Evolutionary conservation across 2,329 filamentous ascomycete genomes (phyloP), one percentile per base, ranked within the genome.

Genomic region (Thermothelomyces thermophilus): DNA sequence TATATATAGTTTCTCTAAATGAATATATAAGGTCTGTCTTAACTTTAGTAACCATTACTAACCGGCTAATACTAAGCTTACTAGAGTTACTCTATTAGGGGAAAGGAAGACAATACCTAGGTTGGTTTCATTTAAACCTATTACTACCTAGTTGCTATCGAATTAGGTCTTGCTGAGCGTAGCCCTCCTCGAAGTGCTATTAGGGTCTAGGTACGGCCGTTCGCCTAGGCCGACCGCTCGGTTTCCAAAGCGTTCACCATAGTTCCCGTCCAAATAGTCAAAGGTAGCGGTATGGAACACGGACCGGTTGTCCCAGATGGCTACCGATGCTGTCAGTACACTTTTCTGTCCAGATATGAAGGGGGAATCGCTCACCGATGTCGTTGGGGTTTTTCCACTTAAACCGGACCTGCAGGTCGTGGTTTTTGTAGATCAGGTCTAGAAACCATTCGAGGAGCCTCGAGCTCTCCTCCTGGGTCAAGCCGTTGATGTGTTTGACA

Each of bases 291-390:
- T 75, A 56, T 83, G 79, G 63, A 77, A 81, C 1, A 68, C 73
- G 46, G 73, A 75, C 6, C 79, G 66, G 53, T 83, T 83, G 55
- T 83, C 80, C 80, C 80, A 83, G 53, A 83, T 79, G 0, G 77
- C 75, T 63, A 16, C 13, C 13, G n/a, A 14, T 34, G 11, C 31
- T 14, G 13, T 26, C 24, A 26, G 24, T 26, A 26, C 24, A 34
- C 4, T 5, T 5, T 34, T 13, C 31, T 5, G 14, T 35, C n/a
- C n/a, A n/a, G 33, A 35, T 26, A 35, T 5, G 33, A 14, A 2
- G 4, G 11, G 3, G 26, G 9, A 6, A 20, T 42, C 14, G 46
- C 64, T 56, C 39, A 68, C 68, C 67, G 37, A 70, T 60, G 37
- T 74, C 73, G 16, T 73, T 71, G 22, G 63, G 53, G 48, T 66